Evolutionary conservation across 352 stramenopile species (phyloP).

Genomic region (Achlya hypogyna): DNA sequence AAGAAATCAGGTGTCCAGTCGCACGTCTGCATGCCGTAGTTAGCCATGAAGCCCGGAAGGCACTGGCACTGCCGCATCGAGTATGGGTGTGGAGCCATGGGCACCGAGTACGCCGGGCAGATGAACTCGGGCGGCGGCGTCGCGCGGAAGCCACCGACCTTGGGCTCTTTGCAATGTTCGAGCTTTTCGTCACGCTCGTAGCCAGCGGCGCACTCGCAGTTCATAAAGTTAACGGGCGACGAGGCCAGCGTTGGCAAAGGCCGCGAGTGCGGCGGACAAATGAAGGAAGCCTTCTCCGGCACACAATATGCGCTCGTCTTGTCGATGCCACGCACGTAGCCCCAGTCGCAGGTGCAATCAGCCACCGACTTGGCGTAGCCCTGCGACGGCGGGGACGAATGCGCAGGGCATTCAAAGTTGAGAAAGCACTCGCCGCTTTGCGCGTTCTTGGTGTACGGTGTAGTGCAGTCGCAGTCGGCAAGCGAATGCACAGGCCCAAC

Average conservation of each 20-base stretch:
- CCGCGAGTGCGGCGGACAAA: conserved; percentile 48
- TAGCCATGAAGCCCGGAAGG: conserved; percentile 40
- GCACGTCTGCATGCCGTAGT: conserved; percentile 8
- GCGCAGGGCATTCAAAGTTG: conserved; percentile 30
- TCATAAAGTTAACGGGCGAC: conserved; percentile 52
- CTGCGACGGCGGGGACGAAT: conserved; percentile 30
- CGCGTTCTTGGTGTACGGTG: conserved; percentile 57
- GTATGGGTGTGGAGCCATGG: conserved; percentile 42
- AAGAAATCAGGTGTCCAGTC: conserved; percentile 28
- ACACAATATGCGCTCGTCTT: conserved; percentile 31
- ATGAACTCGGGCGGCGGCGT: conserved; percentile 22
- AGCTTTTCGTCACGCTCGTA: conserved; percentile 50
- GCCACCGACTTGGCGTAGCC: conserved; percentile 36
- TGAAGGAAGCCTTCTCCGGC: conserved; percentile 42
- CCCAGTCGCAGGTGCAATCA: conserved; percentile 69
- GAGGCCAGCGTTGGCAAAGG: conserved; percentile 30
- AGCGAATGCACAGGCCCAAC: conserved; percentile 37
- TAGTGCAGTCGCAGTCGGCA: conserved; percentile 57
- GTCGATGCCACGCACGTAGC: conserved; percentile 40
- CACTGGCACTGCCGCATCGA: conserved; percentile 71
- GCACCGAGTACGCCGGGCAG: conserved; percentile 50
- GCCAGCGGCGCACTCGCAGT: conserved; percentile 53
- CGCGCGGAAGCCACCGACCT: neutral
- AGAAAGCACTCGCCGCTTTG: conserved; percentile 58
- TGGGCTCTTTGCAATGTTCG: conserved; percentile 34